These are phyloP conservation scores for Celoporthe dispersa DNA, from an alignment of 2,329 filamentous ascomycete species.

Conservation along the genomic window DNA sequence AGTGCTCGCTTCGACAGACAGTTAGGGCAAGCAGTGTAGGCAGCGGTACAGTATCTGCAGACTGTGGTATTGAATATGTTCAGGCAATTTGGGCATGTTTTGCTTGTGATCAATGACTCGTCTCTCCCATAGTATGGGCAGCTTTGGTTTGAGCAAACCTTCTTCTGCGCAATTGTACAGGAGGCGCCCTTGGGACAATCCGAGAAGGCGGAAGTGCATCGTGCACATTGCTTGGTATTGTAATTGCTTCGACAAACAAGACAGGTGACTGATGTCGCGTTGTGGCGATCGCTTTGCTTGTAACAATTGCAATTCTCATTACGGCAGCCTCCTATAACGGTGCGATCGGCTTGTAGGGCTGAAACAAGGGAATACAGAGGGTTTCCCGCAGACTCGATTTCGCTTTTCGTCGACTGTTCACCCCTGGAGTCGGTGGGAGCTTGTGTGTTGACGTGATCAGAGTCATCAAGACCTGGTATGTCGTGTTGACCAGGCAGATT, in stretches of 20 bases:
- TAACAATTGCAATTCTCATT: neutral
- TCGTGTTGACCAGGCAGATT: slow-evolving; percentile 11
- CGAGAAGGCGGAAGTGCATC: neutral
- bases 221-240: neutral
- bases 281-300: too few relatives aligned
- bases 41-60: fast-evolving
- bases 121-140: neutral
- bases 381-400: neutral
- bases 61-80: fast-evolving
- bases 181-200: slow-evolving; percentile 8
- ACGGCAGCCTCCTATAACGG: neutral
- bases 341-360: neutral
- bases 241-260: neutral
- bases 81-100: neutral
- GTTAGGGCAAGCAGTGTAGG: neutral
- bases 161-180: neutral
- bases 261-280: fast-evolving
- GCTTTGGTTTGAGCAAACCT: neutral
- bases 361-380: neutral
- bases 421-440: neutral
- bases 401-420: neutral
- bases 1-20: neutral
- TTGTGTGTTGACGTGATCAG: too few relatives aligned
- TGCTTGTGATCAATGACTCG: neutral
- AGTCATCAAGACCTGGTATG: neutral